Percentiles rank a stretch among this genome's conserved stretches.
Evolutionary conservation across 495 filamentous ascomycete genomes (phyloP).

Genomic region (Hypoxylon lienhwacheense): DNA sequence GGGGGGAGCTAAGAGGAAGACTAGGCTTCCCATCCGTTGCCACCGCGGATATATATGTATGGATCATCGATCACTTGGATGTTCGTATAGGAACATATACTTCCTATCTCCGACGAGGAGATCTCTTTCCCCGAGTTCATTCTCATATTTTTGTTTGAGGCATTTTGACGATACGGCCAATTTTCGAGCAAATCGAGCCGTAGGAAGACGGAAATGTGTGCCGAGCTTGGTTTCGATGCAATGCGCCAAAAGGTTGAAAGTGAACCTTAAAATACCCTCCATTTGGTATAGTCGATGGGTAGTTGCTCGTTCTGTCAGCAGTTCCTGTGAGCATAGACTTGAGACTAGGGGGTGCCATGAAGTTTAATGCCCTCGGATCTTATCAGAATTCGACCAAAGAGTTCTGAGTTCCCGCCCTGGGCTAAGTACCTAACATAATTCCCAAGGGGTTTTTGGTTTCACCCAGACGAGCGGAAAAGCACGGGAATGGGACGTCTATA

Average conservation of each 20-base stretch:
- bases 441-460: no score
- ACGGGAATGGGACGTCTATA: no score
- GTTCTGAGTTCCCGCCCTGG: no score
- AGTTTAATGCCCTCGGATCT: slow-evolving; percentile 5
- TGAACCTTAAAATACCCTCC: slow-evolving; percentile 3
- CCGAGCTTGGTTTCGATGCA: no score
- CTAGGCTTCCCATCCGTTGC: not conserved
- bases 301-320: not conserved
- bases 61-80: not conserved
- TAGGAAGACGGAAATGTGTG: no score
- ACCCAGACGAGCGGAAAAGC: no score
- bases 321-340: not conserved
- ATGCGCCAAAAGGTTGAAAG: not conserved
- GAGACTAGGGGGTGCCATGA: not conserved
- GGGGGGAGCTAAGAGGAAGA: not conserved
- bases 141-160: not conserved
- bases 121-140: not conserved
- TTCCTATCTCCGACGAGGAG: not conserved
- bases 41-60: not conserved
- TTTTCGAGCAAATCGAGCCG: not conserved
- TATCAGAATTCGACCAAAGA: no score
- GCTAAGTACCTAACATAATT: no score
- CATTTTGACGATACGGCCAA: no score
- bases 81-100: not conserved
- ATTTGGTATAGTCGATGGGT: not conserved